Evolutionary conservation across 495 filamentous ascomycete species (phyloP).

Genomic region (Sordaria brevicollis): DNA sequence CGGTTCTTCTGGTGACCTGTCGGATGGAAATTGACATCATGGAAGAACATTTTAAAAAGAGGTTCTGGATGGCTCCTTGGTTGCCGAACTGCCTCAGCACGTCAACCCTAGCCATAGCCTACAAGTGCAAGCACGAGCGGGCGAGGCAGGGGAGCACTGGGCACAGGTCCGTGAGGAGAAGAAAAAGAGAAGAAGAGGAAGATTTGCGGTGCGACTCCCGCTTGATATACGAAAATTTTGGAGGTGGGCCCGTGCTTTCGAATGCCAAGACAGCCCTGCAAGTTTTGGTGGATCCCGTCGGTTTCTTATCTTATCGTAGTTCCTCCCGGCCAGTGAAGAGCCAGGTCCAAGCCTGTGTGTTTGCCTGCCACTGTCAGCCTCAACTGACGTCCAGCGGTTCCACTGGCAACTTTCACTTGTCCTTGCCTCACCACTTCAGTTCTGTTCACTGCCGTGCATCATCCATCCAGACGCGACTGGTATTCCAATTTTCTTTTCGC

Average conservation of each 20-base stretch:
- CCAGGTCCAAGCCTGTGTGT: background rate
- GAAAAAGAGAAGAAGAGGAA: conserved; percentile 37
- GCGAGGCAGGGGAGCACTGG: conserved; percentile 57
- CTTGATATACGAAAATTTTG: conserved; percentile 17
- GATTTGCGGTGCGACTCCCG: background rate
- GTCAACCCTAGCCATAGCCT: conserved; percentile 60
- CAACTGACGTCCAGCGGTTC: background rate
- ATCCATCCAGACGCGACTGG: background rate
- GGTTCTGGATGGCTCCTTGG: conserved; percentile 61
- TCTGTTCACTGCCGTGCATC: background rate
- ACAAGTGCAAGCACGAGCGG: conserved; percentile 3
- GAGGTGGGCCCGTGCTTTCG: conserved; percentile 10
- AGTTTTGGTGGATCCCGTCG: background rate
- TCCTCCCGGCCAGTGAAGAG: background rate
- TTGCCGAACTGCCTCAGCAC: conserved; percentile 71
- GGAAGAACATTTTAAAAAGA: conserved; percentile 17
- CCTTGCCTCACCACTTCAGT: background rate
- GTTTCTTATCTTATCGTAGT: conserved; percentile 18
- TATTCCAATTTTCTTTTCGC: background rate
- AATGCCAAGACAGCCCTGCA: background rate
- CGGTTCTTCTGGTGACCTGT: conserved; percentile 78
- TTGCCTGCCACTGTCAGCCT: conserved; percentile 1
- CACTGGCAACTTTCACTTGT: background rate
- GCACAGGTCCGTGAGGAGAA: conserved; percentile 67
- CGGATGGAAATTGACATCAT: conserved; percentile 86